These are phyloP conservation scores for Cladophialophora immunda DNA, from an alignment of 2,329 filamentous ascomycete species.

Conservation along the genomic window DNA sequence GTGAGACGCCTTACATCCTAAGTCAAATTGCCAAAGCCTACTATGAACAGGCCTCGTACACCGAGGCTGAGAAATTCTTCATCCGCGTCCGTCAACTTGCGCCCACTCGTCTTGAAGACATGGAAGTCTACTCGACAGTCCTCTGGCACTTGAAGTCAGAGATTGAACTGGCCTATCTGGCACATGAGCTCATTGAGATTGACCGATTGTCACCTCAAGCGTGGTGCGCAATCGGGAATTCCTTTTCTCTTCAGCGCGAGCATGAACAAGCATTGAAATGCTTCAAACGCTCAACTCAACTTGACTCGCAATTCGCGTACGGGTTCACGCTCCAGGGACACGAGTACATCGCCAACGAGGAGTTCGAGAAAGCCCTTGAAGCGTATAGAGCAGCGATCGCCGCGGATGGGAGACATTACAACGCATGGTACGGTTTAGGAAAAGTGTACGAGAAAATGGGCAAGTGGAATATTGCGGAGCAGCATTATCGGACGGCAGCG, in stretches of 20 bases:
- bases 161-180: slow-evolving; percentile 87
- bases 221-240: slow-evolving; percentile 95
- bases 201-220: slow-evolving; percentile 91
- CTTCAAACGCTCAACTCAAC: slow-evolving; percentile 91
- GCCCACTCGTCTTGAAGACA: slow-evolving; percentile 86
- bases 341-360: slow-evolving; percentile 94
- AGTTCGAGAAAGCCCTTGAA: slow-evolving; percentile 91
- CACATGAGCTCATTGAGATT: slow-evolving; percentile 86
- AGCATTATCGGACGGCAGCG: slow-evolving; percentile 88
- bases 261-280: slow-evolving; percentile 94
- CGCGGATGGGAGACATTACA: slow-evolving; percentile 90
- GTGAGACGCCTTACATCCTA: slow-evolving; percentile 92
- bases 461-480: slow-evolving; percentile 88
- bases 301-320: slow-evolving; percentile 91
- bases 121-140: slow-evolving; percentile 98
- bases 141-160: slow-evolving; percentile 97
- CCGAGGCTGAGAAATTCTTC: slow-evolving; percentile 87
- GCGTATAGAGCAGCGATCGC: slow-evolving; percentile 87
- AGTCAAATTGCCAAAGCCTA: slow-evolving; percentile 89
- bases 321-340: slow-evolving; percentile 96
- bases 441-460: slow-evolving; percentile 88
- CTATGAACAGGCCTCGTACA: slow-evolving; percentile 88
- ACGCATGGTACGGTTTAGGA: slow-evolving; percentile 93
- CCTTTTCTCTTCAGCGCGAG: slow-evolving; percentile 89
- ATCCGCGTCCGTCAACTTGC: slow-evolving; percentile 78